These are phyloP conservation scores for Penicillium decumbens DNA, from an alignment of 2,329 filamentous ascomycete genomes.

Conservation along the genomic window DNA sequence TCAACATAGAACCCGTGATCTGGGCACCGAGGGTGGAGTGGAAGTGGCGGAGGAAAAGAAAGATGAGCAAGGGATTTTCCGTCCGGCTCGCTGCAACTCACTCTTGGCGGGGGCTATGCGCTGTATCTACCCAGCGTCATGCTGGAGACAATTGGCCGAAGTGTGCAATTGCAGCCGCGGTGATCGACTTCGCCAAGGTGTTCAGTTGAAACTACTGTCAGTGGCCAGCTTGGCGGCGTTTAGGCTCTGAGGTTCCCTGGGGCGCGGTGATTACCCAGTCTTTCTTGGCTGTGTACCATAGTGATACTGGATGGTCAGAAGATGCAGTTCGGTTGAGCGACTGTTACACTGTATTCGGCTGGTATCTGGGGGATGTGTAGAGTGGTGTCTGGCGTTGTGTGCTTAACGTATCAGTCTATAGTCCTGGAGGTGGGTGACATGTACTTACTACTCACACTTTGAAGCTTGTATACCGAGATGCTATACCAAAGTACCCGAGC, in stretches of 20 bases:
- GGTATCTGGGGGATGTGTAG: neutral
- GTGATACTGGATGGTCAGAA: neutral
- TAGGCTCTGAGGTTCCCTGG: neutral
- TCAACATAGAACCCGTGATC: neutral
- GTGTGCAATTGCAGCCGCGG: neutral
- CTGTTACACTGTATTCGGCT: neutral
- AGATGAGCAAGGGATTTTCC: constrained; percentile 8
- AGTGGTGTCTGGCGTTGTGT: neutral
- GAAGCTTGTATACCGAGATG: too few species aligned
- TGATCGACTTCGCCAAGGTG: neutral
- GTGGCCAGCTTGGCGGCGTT: neutral
- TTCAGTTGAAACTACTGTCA: neutral
- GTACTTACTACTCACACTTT: neutral
- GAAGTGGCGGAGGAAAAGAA: constrained; percentile 5
- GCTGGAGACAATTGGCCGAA: neutral
- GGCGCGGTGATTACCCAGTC: neutral
- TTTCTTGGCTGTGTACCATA: neutral
- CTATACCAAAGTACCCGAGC: too few species aligned
- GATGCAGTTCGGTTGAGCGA: neutral
- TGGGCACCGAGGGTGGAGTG: constrained; percentile 11
- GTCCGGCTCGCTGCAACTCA: constrained; percentile 1
- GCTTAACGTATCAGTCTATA: neutral
- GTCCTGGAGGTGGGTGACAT: neutral
- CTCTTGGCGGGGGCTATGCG: constrained; percentile 19
- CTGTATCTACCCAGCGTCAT: neutral